phyloP scores from a whole-genome alignment of 1,139 yeast genomes.

The Saccharomyces pastorianus region DNA sequence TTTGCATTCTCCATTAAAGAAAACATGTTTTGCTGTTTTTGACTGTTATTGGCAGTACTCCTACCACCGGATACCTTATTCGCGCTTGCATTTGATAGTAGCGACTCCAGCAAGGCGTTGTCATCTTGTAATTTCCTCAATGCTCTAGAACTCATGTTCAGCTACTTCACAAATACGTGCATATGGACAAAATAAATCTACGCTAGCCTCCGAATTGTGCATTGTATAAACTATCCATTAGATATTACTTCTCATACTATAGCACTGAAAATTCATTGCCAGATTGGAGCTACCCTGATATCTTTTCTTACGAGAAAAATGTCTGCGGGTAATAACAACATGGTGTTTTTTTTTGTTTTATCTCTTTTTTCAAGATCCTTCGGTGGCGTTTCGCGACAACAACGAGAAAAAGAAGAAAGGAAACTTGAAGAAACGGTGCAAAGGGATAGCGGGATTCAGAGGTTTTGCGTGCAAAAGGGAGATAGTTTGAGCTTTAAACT shows the following conservation, averaged over 20 bases:
- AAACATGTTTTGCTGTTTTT: slow-evolving; percentile 40
- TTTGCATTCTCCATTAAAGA: slow-evolving; percentile 42
- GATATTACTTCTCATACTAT: no score
- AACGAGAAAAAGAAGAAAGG: neutral
- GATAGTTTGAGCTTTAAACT: neutral
- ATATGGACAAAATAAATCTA: neutral
- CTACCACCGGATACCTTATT: neutral
- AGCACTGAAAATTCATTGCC: neutral
- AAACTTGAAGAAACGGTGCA: neutral
- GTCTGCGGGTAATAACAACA: neutral
- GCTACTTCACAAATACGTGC: neutral
- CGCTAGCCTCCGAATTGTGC: neutral
- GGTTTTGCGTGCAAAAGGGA: neutral
- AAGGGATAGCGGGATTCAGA: neutral
- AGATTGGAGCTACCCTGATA: neutral
- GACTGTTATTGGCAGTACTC: slow-evolving; percentile 6
- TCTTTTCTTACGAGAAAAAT: neutral
- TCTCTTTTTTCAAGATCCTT: neutral
- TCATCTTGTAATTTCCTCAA: slow-evolving; percentile 44
- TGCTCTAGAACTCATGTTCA: slow-evolving; percentile 62
- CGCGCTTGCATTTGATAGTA: slow-evolving; percentile 12
- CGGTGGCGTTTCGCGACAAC: slow-evolving; percentile 1
- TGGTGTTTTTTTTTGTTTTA: neutral
- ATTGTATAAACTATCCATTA: no score
- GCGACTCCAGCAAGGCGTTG: slow-evolving; percentile 31